A percentile compares a stretch with the other conserved stretches of the same genome.
Evolutionary conservation across 164 flowering plant species (phyloP).

Genomic region (Vitis riparia): DNA sequence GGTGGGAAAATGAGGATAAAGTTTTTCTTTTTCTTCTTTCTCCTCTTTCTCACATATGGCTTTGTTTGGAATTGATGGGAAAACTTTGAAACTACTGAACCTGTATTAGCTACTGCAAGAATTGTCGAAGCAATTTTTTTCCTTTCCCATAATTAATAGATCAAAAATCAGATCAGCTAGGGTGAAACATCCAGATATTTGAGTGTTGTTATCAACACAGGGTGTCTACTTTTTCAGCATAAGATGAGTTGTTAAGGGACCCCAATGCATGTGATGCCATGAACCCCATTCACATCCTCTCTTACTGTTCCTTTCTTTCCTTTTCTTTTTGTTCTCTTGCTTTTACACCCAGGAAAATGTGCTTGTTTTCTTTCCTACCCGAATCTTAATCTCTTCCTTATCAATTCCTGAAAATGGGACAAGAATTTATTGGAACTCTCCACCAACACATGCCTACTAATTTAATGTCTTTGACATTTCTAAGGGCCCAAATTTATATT

Average conservation of each 20-base stretch:
- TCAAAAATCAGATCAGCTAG: neutral
- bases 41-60: neutral
- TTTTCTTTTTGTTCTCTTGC: neutral
- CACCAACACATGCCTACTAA: too few relatives aligned
- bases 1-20: slow-evolving; percentile 2
- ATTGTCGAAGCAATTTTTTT: neutral
- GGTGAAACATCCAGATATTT: slow-evolving; percentile 12
- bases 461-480: too few relatives aligned
- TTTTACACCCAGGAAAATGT: neutral
- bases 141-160: neutral
- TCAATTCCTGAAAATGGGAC: neutral
- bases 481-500: neutral
- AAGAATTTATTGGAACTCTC: neutral
- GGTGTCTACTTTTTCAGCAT: neutral
- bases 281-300: neutral
- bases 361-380: too few relatives aligned
- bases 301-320: neutral
- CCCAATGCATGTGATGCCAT: slow-evolving; percentile 11
- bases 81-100: neutral
- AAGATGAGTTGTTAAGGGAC: slow-evolving; percentile 10
- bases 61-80: neutral
- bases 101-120: neutral
- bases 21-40: slow-evolving; percentile 2
- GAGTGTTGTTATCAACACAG: neutral
- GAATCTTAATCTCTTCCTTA: neutral